phyloP scores from a whole-genome alignment of 768 basidiomycete genomes.

The Trametes cinnabarina region DNA sequence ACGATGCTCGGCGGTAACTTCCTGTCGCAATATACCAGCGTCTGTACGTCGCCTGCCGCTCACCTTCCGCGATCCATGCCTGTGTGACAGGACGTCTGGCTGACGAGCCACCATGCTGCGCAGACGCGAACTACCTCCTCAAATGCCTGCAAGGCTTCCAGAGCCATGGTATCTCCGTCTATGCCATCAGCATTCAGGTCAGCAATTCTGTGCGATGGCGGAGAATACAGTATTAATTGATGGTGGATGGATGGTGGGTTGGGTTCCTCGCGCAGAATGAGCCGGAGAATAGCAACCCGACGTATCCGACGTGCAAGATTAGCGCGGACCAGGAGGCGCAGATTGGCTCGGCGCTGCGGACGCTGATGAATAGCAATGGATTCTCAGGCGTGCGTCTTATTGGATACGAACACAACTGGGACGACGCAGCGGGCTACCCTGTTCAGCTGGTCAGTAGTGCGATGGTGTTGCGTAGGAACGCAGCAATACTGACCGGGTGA shows the following conservation, averaged over 20 bases:
- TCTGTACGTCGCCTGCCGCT: slow-evolving; percentile 40
- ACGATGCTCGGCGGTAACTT: slow-evolving; percentile 69
- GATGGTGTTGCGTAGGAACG: neutral
- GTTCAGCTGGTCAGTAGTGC: slow-evolving; percentile 43
- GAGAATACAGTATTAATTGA: no score
- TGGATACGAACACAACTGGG: slow-evolving; percentile 78
- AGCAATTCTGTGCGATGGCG: neutral
- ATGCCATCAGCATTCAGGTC: slow-evolving; percentile 60
- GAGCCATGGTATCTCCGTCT: slow-evolving; percentile 56
- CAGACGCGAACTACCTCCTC: slow-evolving; percentile 71
- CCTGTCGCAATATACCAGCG: slow-evolving; percentile 43
- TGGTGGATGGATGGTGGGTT: neutral
- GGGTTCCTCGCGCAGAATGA: slow-evolving; percentile 42
- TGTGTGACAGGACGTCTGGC: neutral
- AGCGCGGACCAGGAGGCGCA: slow-evolving; percentile 54
- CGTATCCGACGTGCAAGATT: slow-evolving; percentile 67
- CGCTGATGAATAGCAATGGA: slow-evolving; percentile 60
- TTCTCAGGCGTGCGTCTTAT: slow-evolving; percentile 59
- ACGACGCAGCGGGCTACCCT: slow-evolving; percentile 61
- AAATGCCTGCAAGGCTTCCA: slow-evolving; percentile 71
- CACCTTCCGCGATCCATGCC: neutral
- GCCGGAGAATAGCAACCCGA: slow-evolving; percentile 55
- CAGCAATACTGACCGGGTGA: no score
- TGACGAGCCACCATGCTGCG: neutral
- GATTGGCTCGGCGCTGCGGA: slow-evolving; percentile 56